Base-by-base conservation (phyloP, 352 stramenopile species). In the Phytophthora boehmeriae region DNA sequence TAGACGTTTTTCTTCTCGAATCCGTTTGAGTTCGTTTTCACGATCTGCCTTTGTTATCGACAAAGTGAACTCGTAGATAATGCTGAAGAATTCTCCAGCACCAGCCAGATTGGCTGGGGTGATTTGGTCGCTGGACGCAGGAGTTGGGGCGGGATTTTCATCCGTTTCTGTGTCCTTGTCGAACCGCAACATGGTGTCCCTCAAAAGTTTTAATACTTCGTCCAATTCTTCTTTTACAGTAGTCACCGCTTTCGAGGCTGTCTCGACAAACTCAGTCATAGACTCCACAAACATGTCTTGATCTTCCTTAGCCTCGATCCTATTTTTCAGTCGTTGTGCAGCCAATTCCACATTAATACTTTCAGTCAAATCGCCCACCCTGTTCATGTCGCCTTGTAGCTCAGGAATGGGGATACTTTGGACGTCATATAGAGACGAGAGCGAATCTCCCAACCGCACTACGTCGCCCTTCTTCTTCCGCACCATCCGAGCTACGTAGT, bases 41-140 rank as follows among this genome's bases (percentile, higher is more conserved):
- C 83, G 83, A 30, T 91, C 83, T 0, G 80, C 80, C 67, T 91
- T 93, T 42, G 57, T 86, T 2, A 93, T 61, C 11, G 80, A 78
- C n/a, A 88, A 76, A n/a, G 76, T 90, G 43, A 93, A 93, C 36
- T 93, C 83, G 55, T 93, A 89, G 43, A 93, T 80, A 1, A 67
- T 83, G 32, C 52, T 78, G 55, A 93, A 90, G 59, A 93, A 91
- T 51, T 87, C 80, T 0, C 75, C 66, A 4, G 82, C 81, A 2
- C 78, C 69, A 8, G 73, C 43, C 42, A 83, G 71, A 9, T 68
- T 53, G 11, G 73, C 62, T 14, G 78, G 44, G 25, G 46, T 75
- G 3, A 75, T 49, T 8, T 58, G 52, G 0, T 46, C 66, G 11
- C 50, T 53, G 25, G 50, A 22, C 20, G 60, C 51, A 32, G 54